phyloP scores from a whole-genome alignment of 495 filamentous ascomycete species.

The Tuber magnatum region DNA sequence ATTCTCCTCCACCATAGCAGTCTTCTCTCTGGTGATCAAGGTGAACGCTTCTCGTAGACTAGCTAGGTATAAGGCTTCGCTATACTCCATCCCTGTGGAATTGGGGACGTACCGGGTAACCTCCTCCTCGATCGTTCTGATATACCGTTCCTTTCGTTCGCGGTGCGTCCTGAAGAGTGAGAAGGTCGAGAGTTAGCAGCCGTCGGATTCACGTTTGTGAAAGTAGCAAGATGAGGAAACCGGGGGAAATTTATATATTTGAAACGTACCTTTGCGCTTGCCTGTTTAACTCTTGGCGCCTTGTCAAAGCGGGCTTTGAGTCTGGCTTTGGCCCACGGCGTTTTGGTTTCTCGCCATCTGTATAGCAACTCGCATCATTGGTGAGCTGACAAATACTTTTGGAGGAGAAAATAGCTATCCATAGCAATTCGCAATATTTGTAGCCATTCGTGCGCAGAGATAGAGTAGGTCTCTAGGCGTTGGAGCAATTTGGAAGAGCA shows the following conservation, averaged over 20 bases:
- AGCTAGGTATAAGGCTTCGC: slow-evolving; percentile 44
- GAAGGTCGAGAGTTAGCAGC: slow-evolving; percentile 13
- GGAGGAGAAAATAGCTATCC: slow-evolving; percentile 1
- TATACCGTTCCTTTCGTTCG: slow-evolving; percentile 92
- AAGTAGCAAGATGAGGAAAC: neutral
- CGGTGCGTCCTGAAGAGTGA: slow-evolving; percentile 64
- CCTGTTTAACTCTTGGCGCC: slow-evolving; percentile 87
- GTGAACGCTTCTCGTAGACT: slow-evolving; percentile 55
- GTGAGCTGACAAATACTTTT: slow-evolving; percentile 15
- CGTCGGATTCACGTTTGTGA: slow-evolving; percentile 6
- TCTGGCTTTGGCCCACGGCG: slow-evolving; percentile 91
- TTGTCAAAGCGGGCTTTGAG: slow-evolving; percentile 88
- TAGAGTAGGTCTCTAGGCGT: neutral
- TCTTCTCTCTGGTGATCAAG: slow-evolving; percentile 58
- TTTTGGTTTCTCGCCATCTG: slow-evolving; percentile 82
- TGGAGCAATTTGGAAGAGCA: neutral
- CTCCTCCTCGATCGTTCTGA: slow-evolving; percentile 86
- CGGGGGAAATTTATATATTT: slow-evolving; percentile 11
- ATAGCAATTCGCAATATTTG: neutral
- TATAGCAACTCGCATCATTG: slow-evolving; percentile 12
- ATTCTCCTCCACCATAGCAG: slow-evolving; percentile 65
- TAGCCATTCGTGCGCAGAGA: neutral
- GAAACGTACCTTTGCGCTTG: slow-evolving; percentile 79
- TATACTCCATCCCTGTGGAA: slow-evolving; percentile 46
- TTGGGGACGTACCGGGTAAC: slow-evolving; percentile 54